A percentile compares a stretch with the other conserved stretches of the same genome.
These are phyloP conservation scores for Lyophyllum decastes DNA, from an alignment of 768 basidiomycete genomes.

Conservation along the genomic window DNA sequence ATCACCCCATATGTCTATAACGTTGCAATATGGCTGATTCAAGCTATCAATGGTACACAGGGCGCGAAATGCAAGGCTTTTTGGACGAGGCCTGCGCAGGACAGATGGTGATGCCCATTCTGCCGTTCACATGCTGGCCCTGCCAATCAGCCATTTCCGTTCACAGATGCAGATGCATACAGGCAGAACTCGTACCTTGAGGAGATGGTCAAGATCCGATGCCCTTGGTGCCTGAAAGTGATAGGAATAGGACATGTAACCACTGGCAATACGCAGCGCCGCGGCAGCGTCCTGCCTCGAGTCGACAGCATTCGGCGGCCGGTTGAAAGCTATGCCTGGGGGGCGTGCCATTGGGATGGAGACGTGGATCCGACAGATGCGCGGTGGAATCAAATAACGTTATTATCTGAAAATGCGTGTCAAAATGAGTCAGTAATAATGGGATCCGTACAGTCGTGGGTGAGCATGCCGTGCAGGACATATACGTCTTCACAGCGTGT, in stretches of 20 bases:
- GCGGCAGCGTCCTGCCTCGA: background rate
- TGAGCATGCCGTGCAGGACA: background rate
- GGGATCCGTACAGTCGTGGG: background rate
- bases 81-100: background rate
- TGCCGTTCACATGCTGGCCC: background rate
- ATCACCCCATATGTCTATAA: background rate
- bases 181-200: background rate
- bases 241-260: background rate
- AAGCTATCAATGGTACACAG: background rate
- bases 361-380: background rate
- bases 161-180: background rate
- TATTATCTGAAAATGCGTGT: slow-evolving; percentile 1
- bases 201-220: background rate
- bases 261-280: background rate
- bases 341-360: background rate
- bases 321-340: background rate
- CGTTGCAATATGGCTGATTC: background rate
- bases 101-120: background rate
- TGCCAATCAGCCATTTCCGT: background rate
- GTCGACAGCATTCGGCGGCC: background rate
- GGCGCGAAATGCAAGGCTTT: background rate
- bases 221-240: background rate
- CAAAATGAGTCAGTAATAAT: background rate
- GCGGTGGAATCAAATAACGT: slow-evolving; percentile 1
- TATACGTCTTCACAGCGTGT: background rate